phyloP scores from a whole-genome alignment of 2,329 filamentous ascomycete species.

The Fusarium incarnatum region DNA sequence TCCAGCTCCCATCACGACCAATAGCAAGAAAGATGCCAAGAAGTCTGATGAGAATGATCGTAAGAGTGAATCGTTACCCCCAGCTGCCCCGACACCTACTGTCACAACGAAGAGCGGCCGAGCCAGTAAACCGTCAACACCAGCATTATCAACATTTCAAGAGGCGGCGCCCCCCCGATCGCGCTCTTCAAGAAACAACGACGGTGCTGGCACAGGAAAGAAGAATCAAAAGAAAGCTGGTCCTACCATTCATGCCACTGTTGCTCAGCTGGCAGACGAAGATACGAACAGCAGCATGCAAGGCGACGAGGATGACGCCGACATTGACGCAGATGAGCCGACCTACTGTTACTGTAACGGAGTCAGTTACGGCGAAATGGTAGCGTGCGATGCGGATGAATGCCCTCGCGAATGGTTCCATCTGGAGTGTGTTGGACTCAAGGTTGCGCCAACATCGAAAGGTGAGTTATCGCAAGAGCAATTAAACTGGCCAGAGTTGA shows the following conservation, averaged over 20 bases:
- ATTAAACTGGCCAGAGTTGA: background rate
- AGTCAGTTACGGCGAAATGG: conserved; percentile 86
- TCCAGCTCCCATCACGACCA: conserved; percentile 10
- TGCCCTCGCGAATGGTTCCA: conserved; percentile 87
- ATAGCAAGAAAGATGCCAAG: conserved; percentile 60
- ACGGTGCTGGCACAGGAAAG: conserved; percentile 60
- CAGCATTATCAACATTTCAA: conserved; percentile 69
- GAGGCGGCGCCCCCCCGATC: conserved; percentile 67
- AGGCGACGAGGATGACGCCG: conserved; percentile 60
- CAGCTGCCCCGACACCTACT: conserved; percentile 54
- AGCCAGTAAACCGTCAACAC: conserved; percentile 75
- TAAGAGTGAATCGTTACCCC: conserved; percentile 60
- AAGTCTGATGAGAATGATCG: conserved; percentile 53
- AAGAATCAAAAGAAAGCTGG: conserved; percentile 70
- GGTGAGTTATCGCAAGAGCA: conserved; percentile 63
- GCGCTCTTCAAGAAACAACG: conserved; percentile 63
- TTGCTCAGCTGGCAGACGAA: conserved; percentile 54
- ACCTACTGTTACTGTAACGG: conserved; percentile 84
- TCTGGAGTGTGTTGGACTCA: conserved; percentile 82
- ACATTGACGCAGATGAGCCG: conserved; percentile 77
- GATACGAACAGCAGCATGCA: conserved; percentile 58
- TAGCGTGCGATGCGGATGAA: conserved; percentile 79
- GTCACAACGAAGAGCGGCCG: conserved; percentile 74
- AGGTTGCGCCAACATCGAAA: conserved; percentile 80
- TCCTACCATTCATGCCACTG: conserved; percentile 54